Conservation (phyloP, 352 stramenopile genomes). For the Phytophthora sojae region DNA sequence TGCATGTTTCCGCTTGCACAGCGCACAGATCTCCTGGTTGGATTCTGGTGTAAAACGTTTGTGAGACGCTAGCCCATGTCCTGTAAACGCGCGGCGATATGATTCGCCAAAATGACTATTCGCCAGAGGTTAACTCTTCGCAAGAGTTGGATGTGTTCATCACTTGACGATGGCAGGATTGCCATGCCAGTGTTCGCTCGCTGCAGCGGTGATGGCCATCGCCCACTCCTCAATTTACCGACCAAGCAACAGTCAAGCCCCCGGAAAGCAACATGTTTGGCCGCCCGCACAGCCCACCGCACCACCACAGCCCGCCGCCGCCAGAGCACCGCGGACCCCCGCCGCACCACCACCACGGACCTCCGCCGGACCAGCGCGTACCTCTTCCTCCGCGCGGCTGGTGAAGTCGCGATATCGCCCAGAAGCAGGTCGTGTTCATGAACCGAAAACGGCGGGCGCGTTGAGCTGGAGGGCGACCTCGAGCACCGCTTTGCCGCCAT, state of each 20-base stretch:
- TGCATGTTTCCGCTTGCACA: no score
- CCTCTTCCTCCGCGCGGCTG: conserved; percentile 19
- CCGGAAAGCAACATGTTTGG: conserved; percentile 25
- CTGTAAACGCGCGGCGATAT: no score
- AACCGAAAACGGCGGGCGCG: not conserved
- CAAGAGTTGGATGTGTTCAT: no score
- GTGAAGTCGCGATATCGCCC: conserved; percentile 3
- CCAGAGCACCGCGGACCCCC: conserved; percentile 14
- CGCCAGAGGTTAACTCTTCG: no score
- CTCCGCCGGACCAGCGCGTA: conserved; percentile 12
- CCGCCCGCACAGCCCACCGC: conserved; percentile 20
- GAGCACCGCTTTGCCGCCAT: not conserved
- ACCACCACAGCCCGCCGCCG: conserved; percentile 10
- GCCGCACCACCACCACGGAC: conserved; percentile 11
- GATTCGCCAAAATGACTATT: no score
- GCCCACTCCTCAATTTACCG: conserved; percentile 27
- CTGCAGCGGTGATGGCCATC: not conserved
- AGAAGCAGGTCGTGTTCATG: not conserved
- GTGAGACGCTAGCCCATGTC: no score
- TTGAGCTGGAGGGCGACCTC: conserved; percentile 6
- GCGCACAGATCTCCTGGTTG: no score
- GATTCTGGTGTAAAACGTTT: no score
- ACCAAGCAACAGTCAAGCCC: not conserved
- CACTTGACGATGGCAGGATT: no score
- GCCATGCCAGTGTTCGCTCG: no score